These are phyloP conservation scores for Ascochyta clinopodiicola DNA, from an alignment of 2,329 filamentous ascomycete genomes.

Conservation along the genomic window DNA sequence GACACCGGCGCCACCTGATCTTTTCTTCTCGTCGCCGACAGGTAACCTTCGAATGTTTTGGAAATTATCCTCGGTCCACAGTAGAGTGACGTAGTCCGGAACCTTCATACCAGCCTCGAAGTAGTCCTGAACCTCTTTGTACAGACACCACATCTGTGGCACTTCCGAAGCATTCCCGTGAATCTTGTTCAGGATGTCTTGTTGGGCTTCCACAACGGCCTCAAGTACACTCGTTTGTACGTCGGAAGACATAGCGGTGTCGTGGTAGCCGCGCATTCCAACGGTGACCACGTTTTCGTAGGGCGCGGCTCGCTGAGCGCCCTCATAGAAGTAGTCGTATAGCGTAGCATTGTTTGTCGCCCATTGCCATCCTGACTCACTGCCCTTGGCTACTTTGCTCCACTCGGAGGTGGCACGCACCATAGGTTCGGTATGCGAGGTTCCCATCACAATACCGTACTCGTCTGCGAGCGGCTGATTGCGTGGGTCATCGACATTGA, in stretches of 20 bases:
- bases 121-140: conserved; percentile 76
- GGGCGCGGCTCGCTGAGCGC: conserved; percentile 68
- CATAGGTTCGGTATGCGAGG: conserved; percentile 77
- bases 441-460: conserved; percentile 76
- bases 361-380: conserved; percentile 66
- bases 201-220: conserved; percentile 66
- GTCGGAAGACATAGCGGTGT: conserved; percentile 65
- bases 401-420: conserved; percentile 63
- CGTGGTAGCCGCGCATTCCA: conserved; percentile 73
- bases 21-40: conserved; percentile 63
- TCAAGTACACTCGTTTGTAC: conserved; percentile 66
- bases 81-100: conserved; percentile 69
- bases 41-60: conserved; percentile 70
- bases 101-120: conserved; percentile 68
- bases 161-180: conserved; percentile 61
- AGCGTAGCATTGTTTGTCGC: conserved; percentile 73
- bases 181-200: conserved; percentile 63
- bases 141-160: conserved; percentile 75
- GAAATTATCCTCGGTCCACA: conserved; percentile 75
- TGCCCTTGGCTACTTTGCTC: conserved; percentile 58
- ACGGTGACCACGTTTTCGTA: conserved; percentile 72
- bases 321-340: conserved; percentile 71
- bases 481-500: conserved; percentile 72
- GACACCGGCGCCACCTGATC: conserved; percentile 68
- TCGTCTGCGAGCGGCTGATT: conserved; percentile 74